Base-by-base conservation (phyloP, 345 rosid species). In the Brassica cretica region DNA sequence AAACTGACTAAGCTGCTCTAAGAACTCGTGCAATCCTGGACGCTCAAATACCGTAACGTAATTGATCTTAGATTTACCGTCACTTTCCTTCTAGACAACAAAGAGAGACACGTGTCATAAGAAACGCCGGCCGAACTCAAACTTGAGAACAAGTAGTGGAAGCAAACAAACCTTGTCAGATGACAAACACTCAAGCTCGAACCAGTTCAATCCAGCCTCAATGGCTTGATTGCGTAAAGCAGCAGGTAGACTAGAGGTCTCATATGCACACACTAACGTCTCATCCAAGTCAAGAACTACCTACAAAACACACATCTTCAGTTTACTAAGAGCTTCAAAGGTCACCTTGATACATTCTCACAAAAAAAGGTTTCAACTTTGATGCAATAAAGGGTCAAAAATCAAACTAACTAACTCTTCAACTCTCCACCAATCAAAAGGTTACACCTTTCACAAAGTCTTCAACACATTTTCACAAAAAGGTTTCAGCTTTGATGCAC, bases 271-370 rank as follows among this genome's bases (percentile, higher is more conserved):
- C 30, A 96, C 92, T 62, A 96, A 86, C 37, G 98, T 96, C 82
- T 96, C 99, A 78, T 96, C 99, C 86, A 96, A 87, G 78, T 96
- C 99, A 8, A 96, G 91, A 82, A 96, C 99, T 44, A 96, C 98
- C 99, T 96, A 85, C 71, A 85, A 25, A 65, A 70, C 39, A 76
- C n/a, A 16, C 62, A 81, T 11, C 14, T 61, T 24, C 70, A 25
- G 16, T 58, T 71, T 21, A 21, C 69, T 80, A 56, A 68, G 66
- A 53, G 12, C 37, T 30, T 41, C 5, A 41, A 41, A 41, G 49
- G 14, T 37, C 9, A 2, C 44, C 44, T 37, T 37, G 1, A 12
- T 4, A 44, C 53, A 41, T 41, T 41, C 24, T 10, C 49, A 41
- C 49, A 9, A 39, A 39, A 39, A 33, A 33, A 41, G n/a, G n/a